Percentiles rank a stretch among this genome's conserved stretches.
Evolutionary conservation across 305 asterid species (phyloP).

Genomic region (Plantago rigida): DNA sequence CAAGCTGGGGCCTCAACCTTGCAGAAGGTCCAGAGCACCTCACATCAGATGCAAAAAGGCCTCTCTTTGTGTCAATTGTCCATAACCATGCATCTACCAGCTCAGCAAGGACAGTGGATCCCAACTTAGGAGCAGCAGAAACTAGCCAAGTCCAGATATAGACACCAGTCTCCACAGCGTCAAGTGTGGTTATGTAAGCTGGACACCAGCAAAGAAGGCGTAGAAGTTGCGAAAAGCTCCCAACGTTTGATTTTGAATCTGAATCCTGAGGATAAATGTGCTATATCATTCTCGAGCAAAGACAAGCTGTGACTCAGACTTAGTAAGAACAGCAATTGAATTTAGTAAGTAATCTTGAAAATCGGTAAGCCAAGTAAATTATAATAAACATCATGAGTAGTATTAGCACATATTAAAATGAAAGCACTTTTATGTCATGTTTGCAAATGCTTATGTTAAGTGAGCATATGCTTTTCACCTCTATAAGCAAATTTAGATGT

Average conservation of each 20-base stretch:
- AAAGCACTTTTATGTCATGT: too few relatives aligned
- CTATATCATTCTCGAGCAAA: conserved; percentile 20
- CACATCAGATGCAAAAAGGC: conserved; percentile 84
- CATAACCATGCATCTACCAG: conserved; percentile 99
- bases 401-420: too few relatives aligned
- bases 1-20: conserved; percentile 94
- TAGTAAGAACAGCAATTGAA: neutral
- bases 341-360: too few relatives aligned
- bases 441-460: too few relatives aligned
- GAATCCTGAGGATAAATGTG: conserved; percentile 58
- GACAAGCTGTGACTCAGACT: conserved; percentile 15
- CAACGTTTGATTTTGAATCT: conserved; percentile 56
- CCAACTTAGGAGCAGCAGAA: conserved; percentile 97
- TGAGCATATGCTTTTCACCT: too few relatives aligned
- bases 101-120: conserved; percentile 92
- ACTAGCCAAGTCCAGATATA: conserved; percentile 98
- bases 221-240: conserved; percentile 91
- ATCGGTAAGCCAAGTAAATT: too few relatives aligned
- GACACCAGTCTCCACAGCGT: conserved; percentile 97
- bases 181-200: conserved; percentile 87
- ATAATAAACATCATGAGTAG: too few relatives aligned
- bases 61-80: conserved; percentile 95
- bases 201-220: conserved; percentile 99
- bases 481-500: too few relatives aligned
- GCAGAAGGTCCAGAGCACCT: conserved; percentile 89